These are phyloP conservation scores for Leccinum obscurum DNA, from an alignment of 768 basidiomycete genomes.

Conservation along the genomic window DNA sequence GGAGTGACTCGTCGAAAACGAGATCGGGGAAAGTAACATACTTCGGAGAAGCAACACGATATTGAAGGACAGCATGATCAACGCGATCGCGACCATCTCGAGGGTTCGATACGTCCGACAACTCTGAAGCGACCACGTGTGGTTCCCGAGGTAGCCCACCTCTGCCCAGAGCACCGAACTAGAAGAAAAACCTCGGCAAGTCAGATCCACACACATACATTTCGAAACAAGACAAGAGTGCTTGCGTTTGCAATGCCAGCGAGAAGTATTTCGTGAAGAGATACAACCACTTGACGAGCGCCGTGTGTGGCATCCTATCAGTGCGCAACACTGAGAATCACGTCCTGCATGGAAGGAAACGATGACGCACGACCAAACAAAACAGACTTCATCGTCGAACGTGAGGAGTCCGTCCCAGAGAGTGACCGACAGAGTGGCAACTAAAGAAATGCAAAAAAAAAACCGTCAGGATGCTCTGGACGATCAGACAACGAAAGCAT, in stretches of 20 bases:
- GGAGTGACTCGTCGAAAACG: not conserved
- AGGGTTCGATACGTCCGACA: conserved; percentile 16
- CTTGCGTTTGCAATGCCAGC: conserved; percentile 18
- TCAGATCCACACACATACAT: not conserved
- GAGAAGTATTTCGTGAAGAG: conserved; percentile 26
- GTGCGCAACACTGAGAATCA: not conserved
- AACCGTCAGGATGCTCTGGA: not conserved
- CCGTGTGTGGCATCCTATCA: conserved; percentile 18
- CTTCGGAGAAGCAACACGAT: conserved; percentile 24
- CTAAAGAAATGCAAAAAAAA: conserved; percentile 5
- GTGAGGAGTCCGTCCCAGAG: conserved; percentile 24
- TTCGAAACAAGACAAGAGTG: not conserved
- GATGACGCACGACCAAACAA: conserved; percentile 27
- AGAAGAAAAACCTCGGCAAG: not conserved
- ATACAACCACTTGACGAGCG: conserved; percentile 29
- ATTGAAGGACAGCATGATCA: conserved; percentile 22
- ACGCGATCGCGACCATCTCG: conserved; percentile 13
- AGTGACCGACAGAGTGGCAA: conserved; percentile 6
- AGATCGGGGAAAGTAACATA: conserved; percentile 5
- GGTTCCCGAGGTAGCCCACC: conserved; percentile 1
- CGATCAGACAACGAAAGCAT: not conserved
- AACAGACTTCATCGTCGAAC: conserved; percentile 20
- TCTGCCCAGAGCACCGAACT: not conserved
- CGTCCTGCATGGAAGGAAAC: not conserved
- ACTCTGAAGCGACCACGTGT: not conserved